Evolutionary conservation across 306 rosid genomes (phyloP).

Genomic region (Castanopsis chinensis): DNA sequence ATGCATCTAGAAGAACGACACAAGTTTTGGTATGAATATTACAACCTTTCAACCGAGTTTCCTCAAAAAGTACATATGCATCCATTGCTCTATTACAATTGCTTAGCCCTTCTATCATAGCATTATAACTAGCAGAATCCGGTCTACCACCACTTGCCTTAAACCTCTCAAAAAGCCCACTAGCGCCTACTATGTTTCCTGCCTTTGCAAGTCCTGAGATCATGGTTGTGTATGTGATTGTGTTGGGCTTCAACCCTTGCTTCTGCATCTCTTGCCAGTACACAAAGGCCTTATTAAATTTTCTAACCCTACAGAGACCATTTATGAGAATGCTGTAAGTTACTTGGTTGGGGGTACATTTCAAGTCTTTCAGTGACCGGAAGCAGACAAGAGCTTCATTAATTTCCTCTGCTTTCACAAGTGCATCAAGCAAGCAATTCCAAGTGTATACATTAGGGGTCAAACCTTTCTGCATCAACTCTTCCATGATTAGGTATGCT

Average conservation of each 20-base stretch:
- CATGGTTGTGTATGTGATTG: conserved; percentile 81
- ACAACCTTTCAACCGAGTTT: conserved; percentile 75
- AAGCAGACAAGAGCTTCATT: conserved; percentile 87
- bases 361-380: conserved; percentile 75
- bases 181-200: conserved; percentile 79
- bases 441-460: conserved; percentile 79
- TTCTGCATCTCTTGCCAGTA: conserved; percentile 99
- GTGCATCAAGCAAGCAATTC: conserved; percentile 88
- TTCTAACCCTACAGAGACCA: conserved; percentile 83
- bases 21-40: conserved; percentile 74
- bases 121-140: conserved; percentile 81
- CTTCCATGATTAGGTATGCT: conserved; percentile 88
- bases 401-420: conserved; percentile 90
- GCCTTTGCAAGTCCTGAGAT: conserved; percentile 84
- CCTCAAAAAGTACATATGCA: conserved; percentile 82
- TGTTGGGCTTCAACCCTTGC: conserved; percentile 74
- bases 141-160: conserved; percentile 70
- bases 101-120: conserved; percentile 88
- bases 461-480: conserved; percentile 85
- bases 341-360: conserved; percentile 68
- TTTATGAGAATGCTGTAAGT: conserved; percentile 91
- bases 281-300: conserved; percentile 91
- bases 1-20: conserved; percentile 78
- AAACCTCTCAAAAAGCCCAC: conserved; percentile 69
- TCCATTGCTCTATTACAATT: conserved; percentile 70